These are phyloP conservation scores for Excoecaria agallocha DNA, from an alignment of 345 rosid species.

Conservation along the genomic window DNA sequence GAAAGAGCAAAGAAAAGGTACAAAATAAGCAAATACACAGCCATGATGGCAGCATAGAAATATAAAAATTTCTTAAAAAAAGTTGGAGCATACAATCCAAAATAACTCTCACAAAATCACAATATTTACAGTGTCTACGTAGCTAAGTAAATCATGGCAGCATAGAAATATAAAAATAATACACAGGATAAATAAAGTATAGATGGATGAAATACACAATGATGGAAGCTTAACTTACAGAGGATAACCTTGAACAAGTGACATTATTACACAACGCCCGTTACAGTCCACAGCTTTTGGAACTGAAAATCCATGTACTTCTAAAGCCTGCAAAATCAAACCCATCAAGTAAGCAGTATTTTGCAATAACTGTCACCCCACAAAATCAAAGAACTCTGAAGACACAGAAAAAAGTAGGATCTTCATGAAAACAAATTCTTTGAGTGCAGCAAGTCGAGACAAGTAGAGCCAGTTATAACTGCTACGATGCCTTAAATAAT, in stretches of 20 bases:
- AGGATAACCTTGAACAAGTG: slow-evolving; percentile 86
- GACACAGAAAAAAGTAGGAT: slow-evolving; percentile 31
- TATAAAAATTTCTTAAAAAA: too few relatives aligned
- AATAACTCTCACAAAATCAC: too few relatives aligned
- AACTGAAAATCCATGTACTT: slow-evolving; percentile 84
- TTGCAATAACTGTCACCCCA: neutral
- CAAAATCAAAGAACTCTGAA: slow-evolving; percentile 9
- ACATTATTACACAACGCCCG: slow-evolving; percentile 94
- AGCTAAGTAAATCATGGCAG: too few relatives aligned
- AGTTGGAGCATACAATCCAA: too few relatives aligned
- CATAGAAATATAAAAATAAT: too few relatives aligned
- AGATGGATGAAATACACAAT: too few relatives aligned
- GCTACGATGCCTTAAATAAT: slow-evolving; percentile 82
- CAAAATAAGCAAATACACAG: too few relatives aligned
- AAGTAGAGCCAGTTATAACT: slow-evolving; percentile 88
- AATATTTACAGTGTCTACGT: too few relatives aligned
- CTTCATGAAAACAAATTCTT: slow-evolving; percentile 94
- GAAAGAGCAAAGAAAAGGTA: neutral
- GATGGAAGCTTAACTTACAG: slow-evolving; percentile 56
- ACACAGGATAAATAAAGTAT: too few relatives aligned
- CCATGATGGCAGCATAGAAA: too few relatives aligned
- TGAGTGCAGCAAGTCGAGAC: slow-evolving; percentile 90
- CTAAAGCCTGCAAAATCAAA: slow-evolving; percentile 65
- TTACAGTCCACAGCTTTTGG: slow-evolving; percentile 90
- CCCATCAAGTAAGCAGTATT: slow-evolving; percentile 2